Conservation (phyloP, 2,329 filamentous ascomycete species). For the Coniochaeta pulveracea region DNA sequence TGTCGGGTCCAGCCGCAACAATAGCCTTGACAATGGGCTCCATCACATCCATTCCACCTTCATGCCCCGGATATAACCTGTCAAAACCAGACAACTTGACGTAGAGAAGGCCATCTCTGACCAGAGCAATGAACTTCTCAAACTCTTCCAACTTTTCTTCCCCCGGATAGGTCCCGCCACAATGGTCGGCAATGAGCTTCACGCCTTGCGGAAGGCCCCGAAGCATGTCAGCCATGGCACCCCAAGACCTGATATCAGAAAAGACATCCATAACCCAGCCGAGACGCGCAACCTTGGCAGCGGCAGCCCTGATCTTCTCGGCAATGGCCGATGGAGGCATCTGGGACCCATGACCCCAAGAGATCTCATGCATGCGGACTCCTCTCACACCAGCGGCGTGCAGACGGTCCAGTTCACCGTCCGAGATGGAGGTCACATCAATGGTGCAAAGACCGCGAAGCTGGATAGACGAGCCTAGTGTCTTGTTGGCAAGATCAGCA, state of each 20-base stretch:
- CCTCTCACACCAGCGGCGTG: constrained; percentile 14
- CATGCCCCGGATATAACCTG: constrained; percentile 11
- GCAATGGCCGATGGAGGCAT: constrained; percentile 8
- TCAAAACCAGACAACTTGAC: constrained; percentile 16
- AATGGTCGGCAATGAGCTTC: constrained; percentile 14
- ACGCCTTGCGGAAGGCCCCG: constrained; percentile 12
- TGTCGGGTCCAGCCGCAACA: constrained; percentile 10
- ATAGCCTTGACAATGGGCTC: constrained; percentile 10
- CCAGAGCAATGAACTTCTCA: constrained; percentile 8
- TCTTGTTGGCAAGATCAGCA: constrained; percentile 8
- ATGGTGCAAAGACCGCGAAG: constrained; percentile 7
- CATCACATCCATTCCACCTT: constrained; percentile 9
- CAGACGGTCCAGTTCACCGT: constrained; percentile 12
- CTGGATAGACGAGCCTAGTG: background rate
- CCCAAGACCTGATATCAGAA: constrained; percentile 11
- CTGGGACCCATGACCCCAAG: constrained; percentile 12
- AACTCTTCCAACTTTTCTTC: constrained; percentile 12
- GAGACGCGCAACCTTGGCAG: constrained; percentile 9
- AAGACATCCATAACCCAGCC: constrained; percentile 13
- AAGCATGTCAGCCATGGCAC: constrained; percentile 12
- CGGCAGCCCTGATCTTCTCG: constrained; percentile 9
- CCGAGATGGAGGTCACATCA: constrained; percentile 7
- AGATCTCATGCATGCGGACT: constrained; percentile 12
- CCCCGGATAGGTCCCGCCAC: constrained; percentile 12
- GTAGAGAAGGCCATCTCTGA: constrained; percentile 11